Evolutionary conservation across 148 eudicot species (phyloP).

Genomic region (Cornus florida): DNA sequence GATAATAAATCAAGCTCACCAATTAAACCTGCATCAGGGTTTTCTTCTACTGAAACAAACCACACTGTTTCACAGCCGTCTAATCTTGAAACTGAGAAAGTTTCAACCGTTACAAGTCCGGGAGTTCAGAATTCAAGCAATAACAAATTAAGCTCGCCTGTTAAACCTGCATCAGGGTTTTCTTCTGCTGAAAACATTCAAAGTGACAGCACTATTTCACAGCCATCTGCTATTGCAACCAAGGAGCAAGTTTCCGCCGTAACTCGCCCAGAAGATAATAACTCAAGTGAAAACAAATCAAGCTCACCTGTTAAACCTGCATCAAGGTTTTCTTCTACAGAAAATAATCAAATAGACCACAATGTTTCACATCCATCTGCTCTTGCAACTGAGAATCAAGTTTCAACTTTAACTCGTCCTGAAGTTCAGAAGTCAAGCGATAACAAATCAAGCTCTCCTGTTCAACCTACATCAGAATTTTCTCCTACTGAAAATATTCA

Average conservation of each 20-base stretch:
- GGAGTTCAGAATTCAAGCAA: conserved; percentile 34
- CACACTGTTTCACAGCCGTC: conserved; percentile 22
- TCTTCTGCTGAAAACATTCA: conserved; percentile 28
- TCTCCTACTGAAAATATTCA: too few species aligned
- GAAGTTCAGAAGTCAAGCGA: too few species aligned
- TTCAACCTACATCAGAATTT: too few species aligned
- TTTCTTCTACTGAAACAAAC: conserved; percentile 27
- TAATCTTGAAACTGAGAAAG: too few species aligned
- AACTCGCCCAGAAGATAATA: not conserved
- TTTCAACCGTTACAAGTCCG: too few species aligned
- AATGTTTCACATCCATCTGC: conserved; percentile 18
- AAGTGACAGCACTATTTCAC: conserved; percentile 25
- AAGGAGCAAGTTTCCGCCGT: too few species aligned
- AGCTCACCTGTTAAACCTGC: conserved; percentile 47
- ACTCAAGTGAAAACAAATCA: conserved; percentile 40
- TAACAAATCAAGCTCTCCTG: too few species aligned
- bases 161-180: conserved; percentile 37
- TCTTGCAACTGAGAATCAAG: too few species aligned
- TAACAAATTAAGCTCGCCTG: conserved; percentile 40
- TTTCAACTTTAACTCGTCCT: too few species aligned
- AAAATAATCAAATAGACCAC: conserved; percentile 26
- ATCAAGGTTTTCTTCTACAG: conserved; percentile 32
- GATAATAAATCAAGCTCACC: conserved; percentile 43
- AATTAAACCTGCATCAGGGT: conserved; percentile 37
- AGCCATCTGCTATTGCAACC: not conserved